phyloP scores from a whole-genome alignment of 1,284 basidiomycete species.

The Entoloma clypeatum region DNA sequence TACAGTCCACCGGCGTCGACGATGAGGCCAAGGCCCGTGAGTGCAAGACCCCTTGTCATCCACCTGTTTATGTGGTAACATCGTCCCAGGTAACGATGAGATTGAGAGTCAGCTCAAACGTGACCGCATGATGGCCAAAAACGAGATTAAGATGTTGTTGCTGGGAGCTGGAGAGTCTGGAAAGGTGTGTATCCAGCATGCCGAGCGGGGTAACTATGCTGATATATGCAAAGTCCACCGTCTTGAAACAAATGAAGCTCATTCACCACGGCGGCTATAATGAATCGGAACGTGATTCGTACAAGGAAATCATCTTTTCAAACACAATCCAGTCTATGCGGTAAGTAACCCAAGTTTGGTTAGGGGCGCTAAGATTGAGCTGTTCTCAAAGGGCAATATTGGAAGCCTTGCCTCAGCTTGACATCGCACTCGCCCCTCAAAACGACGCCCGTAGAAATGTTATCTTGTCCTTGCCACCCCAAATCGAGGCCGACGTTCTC shows the following conservation, averaged over 20 bases:
- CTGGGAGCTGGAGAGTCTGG: conserved; percentile 93
- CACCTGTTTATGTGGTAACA: conserved; percentile 1
- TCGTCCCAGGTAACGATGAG: conserved; percentile 79
- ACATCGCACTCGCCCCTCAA: conserved; percentile 43
- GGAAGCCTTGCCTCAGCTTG: conserved; percentile 78
- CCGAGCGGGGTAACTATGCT: background rate
- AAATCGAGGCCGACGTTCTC: conserved; percentile 82
- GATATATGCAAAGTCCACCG: conserved; percentile 64
- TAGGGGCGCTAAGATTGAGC: conserved; percentile 3
- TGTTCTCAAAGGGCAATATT: conserved; percentile 67
- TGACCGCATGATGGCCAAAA: conserved; percentile 89
- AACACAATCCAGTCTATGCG: conserved; percentile 97
- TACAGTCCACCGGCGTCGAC: conserved; percentile 66
- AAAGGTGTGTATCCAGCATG: conserved; percentile 50
- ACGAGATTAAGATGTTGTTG: conserved; percentile 92
- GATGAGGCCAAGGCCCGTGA: conserved; percentile 79
- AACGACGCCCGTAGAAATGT: conserved; percentile 75
- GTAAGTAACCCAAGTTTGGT: conserved; percentile 37
- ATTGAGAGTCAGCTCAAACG: conserved; percentile 95
- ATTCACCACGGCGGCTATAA: conserved; percentile 93
- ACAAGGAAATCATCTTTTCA: conserved; percentile 96
- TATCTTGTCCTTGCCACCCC: conserved; percentile 79
- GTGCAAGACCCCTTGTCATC: conserved; percentile 31
- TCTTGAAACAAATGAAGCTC: conserved; percentile 96
- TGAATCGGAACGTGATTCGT: conserved; percentile 87